Conservation (phyloP, 169 alveolate species). For the Plasmodium gonderi region DNA sequence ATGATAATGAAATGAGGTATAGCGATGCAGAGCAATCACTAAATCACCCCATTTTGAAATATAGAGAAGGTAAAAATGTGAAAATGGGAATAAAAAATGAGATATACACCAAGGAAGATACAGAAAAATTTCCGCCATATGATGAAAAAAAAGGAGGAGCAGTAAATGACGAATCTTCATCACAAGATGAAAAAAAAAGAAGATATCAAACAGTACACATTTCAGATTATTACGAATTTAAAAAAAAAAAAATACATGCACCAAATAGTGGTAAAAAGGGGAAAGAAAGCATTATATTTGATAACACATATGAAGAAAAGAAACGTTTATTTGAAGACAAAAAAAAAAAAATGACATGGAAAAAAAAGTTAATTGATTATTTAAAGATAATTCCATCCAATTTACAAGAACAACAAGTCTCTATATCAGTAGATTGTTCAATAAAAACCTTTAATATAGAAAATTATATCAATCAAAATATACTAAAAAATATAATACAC, state of each 20-base stretch:
- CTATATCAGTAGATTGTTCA: constrained; percentile 19
- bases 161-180: too few relatives aligned
- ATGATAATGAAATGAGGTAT: background rate
- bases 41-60: background rate
- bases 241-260: background rate
- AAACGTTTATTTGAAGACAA: background rate
- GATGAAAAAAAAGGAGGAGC: background rate
- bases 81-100: background rate
- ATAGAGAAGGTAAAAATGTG: background rate
- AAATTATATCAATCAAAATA: constrained; percentile 34
- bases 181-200: background rate
- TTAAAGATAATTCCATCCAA: constrained; percentile 37
- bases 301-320: background rate
- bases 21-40: background rate
- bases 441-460: constrained; percentile 33
- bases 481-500: constrained; percentile 20
- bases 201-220: background rate
- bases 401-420: constrained; percentile 12
- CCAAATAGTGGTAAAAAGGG: background rate
- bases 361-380: constrained; percentile 29
- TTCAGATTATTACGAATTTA: background rate
- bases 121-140: background rate
- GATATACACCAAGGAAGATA: background rate
- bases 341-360: constrained; percentile 40
- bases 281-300: background rate